Conservation (phyloP, 73 alveolate species). For the Paramecium sonneborni region DNA sequence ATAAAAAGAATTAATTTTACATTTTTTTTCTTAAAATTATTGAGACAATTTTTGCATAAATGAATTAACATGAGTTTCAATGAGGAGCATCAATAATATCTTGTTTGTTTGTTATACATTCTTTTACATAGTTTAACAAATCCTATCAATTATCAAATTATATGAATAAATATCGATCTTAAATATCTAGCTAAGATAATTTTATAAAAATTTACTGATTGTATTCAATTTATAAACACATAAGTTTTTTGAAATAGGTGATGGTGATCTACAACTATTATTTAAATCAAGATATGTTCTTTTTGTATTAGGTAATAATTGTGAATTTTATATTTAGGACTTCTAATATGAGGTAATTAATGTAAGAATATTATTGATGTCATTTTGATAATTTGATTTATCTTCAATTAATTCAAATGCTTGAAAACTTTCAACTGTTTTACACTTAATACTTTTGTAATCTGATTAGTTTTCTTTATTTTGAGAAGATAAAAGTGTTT, state of each 20-base stretch:
- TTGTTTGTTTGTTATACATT: neutral
- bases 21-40: neutral
- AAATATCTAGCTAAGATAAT: neutral
- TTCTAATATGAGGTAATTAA: neutral
- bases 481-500: neutral
- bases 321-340: neutral
- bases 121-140: neutral
- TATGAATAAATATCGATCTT: neutral
- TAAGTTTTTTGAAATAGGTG: neutral
- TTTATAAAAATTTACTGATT: neutral
- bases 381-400: neutral
- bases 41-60: neutral
- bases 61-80: neutral
- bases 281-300: neutral
- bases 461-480: neutral
- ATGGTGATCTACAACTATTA: neutral
- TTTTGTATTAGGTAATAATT: neutral
- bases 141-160: neutral
- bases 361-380: neutral
- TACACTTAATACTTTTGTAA: neutral
- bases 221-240: neutral
- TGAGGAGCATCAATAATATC: neutral
- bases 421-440: neutral
- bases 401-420: neutral
- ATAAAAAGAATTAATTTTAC: neutral